Percentiles rank a stretch among this genome's conserved stretches.
Evolutionary conservation across 805 yeast genomes (phyloP).

Genomic region (Ogataea nitratoaversa): DNA sequence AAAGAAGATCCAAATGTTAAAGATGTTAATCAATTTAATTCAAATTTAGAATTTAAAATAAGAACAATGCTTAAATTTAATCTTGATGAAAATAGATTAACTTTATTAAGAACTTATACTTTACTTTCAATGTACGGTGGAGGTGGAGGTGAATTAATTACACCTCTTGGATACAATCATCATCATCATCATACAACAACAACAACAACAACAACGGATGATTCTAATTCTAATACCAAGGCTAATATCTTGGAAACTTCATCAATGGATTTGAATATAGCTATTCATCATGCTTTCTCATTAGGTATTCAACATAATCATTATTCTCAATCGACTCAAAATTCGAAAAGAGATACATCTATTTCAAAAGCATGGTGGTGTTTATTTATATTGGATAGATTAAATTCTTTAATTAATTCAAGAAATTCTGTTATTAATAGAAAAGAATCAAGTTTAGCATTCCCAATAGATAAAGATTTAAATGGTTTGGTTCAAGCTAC

Average conservation of each 20-base stretch:
- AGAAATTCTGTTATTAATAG: slow-evolving; percentile 35
- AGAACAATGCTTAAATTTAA: slow-evolving; percentile 35
- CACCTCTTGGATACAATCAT: not conserved
- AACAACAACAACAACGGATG: not conserved
- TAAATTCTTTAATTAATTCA: slow-evolving; percentile 36
- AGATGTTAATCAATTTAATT: slow-evolving; percentile 21
- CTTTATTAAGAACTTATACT: slow-evolving; percentile 33
- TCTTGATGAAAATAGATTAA: slow-evolving; percentile 35
- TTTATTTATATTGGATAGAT: slow-evolving; percentile 36
- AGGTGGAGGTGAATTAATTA: slow-evolving; percentile 20
- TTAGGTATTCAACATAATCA: slow-evolving; percentile 35
- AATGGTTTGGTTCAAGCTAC: slow-evolving; percentile 30
- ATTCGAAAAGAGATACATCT: slow-evolving; percentile 15
- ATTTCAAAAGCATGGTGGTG: slow-evolving; percentile 36
- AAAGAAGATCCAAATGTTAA: slow-evolving; percentile 16
- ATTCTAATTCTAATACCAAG: not conserved
- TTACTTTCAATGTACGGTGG: slow-evolving; percentile 36
- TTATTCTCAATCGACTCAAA: slow-evolving; percentile 7
- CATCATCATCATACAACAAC: not conserved
- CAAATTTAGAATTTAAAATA: slow-evolving; percentile 28
- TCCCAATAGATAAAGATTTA: slow-evolving; percentile 26
- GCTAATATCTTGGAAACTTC: slow-evolving; percentile 26
- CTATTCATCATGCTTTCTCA: slow-evolving; percentile 36
- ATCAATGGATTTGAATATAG: slow-evolving; percentile 33
- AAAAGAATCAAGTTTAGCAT: slow-evolving; percentile 35